phyloP scores from a whole-genome alignment of 2,329 filamentous ascomycete genomes.

The Polytolypa hystricis region DNA sequence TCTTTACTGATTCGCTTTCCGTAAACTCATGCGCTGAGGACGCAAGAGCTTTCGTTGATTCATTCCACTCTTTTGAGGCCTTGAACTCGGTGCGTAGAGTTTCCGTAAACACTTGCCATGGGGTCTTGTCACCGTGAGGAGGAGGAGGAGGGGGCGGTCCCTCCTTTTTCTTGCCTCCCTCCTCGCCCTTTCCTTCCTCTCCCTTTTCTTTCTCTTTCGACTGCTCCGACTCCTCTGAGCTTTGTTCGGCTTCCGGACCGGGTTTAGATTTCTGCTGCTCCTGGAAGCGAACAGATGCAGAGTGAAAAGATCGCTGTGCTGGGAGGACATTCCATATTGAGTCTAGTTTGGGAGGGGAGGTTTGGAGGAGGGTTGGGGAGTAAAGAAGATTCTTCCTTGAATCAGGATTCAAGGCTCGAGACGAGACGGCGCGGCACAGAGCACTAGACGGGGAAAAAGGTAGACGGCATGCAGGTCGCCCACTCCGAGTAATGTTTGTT shows the following conservation, averaged over 20 bases:
- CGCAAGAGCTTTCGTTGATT: conserved; percentile 89
- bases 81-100: conserved; percentile 93
- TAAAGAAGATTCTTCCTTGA: conserved; percentile 23
- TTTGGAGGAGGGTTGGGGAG: conserved; percentile 31
- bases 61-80: conserved; percentile 97
- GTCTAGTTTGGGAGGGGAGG: conserved; percentile 20
- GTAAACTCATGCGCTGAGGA: conserved; percentile 82
- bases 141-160: conserved; percentile 68
- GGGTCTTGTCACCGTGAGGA: conserved; percentile 96
- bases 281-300: conserved; percentile 22
- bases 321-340: conserved; percentile 27
- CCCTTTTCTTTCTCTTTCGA: conserved; percentile 37
- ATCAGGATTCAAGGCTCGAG: conserved; percentile 24
- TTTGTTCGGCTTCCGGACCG: conserved; percentile 32
- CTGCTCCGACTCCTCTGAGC: conserved; percentile 26
- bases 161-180: conserved; percentile 45
- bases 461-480: conserved; percentile 21
- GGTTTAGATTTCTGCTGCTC: conserved; percentile 24
- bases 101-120: conserved; percentile 97
- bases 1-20: conserved; percentile 82
- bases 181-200: conserved; percentile 33
- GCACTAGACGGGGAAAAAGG: conserved; percentile 24
- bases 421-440: conserved; percentile 18
- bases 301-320: conserved; percentile 29
- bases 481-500: conserved; percentile 21